These are phyloP conservation scores for Sicyos edulis DNA, from an alignment of 306 rosid species.

Conservation along the genomic window DNA sequence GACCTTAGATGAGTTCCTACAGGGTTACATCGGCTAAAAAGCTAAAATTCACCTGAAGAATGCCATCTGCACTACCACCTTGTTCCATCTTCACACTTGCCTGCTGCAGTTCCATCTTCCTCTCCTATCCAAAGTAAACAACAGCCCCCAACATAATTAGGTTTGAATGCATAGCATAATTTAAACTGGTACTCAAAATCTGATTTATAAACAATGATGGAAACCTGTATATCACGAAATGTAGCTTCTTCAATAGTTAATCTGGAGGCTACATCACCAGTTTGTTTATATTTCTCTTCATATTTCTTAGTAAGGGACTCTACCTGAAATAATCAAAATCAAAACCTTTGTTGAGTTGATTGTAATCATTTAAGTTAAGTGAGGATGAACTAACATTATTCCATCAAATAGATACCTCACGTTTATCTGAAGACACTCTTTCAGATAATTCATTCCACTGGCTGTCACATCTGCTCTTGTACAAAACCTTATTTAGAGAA, in stretches of 20 bases:
- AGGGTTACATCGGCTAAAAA: conserved; percentile 19
- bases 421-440: conserved; percentile 69
- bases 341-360: conserved; percentile 21
- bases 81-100: conserved; percentile 84
- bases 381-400: conserved; percentile 27
- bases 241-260: conserved; percentile 87
- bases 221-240: conserved; percentile 91
- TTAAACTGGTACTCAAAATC: conserved; percentile 10
- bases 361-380: conserved; percentile 16
- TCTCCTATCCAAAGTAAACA: conserved; percentile 23
- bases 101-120: conserved; percentile 85
- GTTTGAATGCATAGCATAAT: not conserved
- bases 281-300: conserved; percentile 85
- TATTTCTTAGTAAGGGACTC: conserved; percentile 76
- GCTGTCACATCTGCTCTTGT: conserved; percentile 98
- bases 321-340: conserved; percentile 44
- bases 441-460: conserved; percentile 83
- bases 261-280: conserved; percentile 92
- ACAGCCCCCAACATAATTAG: not conserved
- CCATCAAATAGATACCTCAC: conserved; percentile 57
- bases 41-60: conserved; percentile 56
- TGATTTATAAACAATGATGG: not conserved
- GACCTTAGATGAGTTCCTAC: conserved; percentile 24
- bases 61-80: conserved; percentile 49
- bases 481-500: conserved; percentile 57